Conservation (phyloP, 2,329 filamentous ascomycete genomes). For the Knufia petricola region DNA sequence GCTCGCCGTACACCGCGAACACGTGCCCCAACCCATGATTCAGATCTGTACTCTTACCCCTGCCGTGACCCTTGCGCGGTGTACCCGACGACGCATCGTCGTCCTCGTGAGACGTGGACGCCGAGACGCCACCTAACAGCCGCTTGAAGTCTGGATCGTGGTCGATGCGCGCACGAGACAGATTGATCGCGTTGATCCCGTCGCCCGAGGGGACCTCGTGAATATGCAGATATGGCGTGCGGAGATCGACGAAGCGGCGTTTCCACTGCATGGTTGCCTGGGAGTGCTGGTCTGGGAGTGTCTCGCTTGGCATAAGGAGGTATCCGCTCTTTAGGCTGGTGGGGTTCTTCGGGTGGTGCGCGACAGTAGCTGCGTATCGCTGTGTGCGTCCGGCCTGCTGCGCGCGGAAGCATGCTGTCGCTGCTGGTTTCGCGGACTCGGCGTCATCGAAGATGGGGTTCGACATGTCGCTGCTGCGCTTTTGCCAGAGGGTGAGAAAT, state of each 20-base stretch:
- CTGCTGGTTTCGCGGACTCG: slow-evolving; percentile 18
- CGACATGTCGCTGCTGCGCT: slow-evolving; percentile 27
- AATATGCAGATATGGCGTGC: slow-evolving; percentile 83
- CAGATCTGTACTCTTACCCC: slow-evolving; percentile 21
- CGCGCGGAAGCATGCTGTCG: slow-evolving; percentile 26
- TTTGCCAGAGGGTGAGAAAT: slow-evolving; percentile 23
- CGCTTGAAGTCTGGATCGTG: slow-evolving; percentile 80
- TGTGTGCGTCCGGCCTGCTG: slow-evolving; percentile 35
- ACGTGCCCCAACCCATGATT: slow-evolving; percentile 54
- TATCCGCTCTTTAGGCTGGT: slow-evolving; percentile 78
- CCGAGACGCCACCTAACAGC: slow-evolving; percentile 50
- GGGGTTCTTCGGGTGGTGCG: slow-evolving; percentile 70
- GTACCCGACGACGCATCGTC: slow-evolving; percentile 25
- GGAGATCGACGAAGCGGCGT: slow-evolving; percentile 83
- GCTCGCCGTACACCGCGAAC: slow-evolving; percentile 87
- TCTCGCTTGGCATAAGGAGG: slow-evolving; percentile 72
- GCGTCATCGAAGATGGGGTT: slow-evolving; percentile 35
- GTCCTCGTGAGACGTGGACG: slow-evolving; percentile 26
- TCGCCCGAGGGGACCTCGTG: slow-evolving; percentile 79
- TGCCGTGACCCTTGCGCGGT: slow-evolving; percentile 13
- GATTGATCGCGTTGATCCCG: slow-evolving; percentile 78
- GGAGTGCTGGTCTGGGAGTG: slow-evolving; percentile 28
- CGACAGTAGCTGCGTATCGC: slow-evolving; percentile 64
- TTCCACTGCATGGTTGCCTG: slow-evolving; percentile 64
- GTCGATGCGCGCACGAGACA: slow-evolving; percentile 84